phyloP scores from a whole-genome alignment of 2,329 filamentous ascomycete genomes.

The Daldinia eschscholtzii region DNA sequence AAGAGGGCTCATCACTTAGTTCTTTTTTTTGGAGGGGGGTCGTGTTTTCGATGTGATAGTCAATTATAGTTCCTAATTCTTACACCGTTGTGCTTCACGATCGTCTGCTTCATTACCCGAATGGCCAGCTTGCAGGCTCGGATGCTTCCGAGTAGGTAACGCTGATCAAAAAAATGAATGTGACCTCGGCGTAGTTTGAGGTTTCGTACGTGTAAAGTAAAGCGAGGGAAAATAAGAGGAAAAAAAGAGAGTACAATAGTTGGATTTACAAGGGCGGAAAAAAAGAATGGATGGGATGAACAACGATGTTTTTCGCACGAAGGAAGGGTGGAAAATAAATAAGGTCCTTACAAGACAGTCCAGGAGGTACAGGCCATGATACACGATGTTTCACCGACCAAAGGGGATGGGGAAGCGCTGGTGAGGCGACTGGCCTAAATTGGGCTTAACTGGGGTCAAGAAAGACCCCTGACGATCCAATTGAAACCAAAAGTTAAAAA shows the following conservation, averaged over 20 bases:
- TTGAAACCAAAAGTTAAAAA: slow-evolving; percentile 17
- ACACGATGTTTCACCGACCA: slow-evolving; percentile 31
- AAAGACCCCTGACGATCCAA: slow-evolving; percentile 38
- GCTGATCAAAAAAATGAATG: slow-evolving; percentile 19
- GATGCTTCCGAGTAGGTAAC: slow-evolving; percentile 28
- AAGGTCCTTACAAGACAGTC: background rate
- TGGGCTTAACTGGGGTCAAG: background rate
- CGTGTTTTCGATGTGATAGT: slow-evolving; percentile 9
- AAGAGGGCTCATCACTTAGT: slow-evolving; percentile 34
- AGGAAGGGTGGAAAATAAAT: background rate
- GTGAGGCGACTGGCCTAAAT: slow-evolving; percentile 22
- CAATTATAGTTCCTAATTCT: slow-evolving; percentile 18
- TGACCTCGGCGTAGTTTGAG: slow-evolving; percentile 13
- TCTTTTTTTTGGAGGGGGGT: background rate
- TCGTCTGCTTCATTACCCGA: slow-evolving; percentile 35
- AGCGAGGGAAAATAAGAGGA: background rate
- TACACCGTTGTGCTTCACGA: slow-evolving; percentile 14
- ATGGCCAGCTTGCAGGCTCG: slow-evolving; percentile 12
- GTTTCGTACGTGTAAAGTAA: background rate
- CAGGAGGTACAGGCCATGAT: slow-evolving; percentile 32
- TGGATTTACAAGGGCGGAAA: slow-evolving; percentile 7
- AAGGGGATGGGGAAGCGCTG: slow-evolving; percentile 18
- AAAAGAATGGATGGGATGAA: slow-evolving; percentile 11
- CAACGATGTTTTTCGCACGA: slow-evolving; percentile 10
- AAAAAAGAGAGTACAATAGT: slow-evolving; percentile 9